These are phyloP conservation scores for Eimeria falciformis DNA, from an alignment of 169 alveolate genomes.

Conservation along the genomic window DNA sequence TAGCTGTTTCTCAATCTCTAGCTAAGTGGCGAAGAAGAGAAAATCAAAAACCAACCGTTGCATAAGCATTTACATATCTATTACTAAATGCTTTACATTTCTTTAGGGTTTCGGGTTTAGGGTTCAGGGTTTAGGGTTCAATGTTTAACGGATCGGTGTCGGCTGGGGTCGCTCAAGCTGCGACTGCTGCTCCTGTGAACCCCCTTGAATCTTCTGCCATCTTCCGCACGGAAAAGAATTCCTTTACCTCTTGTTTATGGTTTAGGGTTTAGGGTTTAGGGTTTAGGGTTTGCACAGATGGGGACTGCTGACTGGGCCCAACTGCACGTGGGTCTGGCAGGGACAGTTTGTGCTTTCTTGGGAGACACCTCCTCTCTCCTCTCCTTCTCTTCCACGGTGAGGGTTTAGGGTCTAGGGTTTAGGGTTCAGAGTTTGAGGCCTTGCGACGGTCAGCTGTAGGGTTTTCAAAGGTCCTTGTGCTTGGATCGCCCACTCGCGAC, in stretches of 20 bases:
- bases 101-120: no score
- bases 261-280: slow-evolving; percentile 22
- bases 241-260: no score
- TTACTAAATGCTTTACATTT: no score
- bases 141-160: no score
- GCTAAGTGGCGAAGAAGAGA: no score
- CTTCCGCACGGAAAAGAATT: no score
- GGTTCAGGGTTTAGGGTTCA: no score
- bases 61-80: no score
- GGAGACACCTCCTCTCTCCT: background rate
- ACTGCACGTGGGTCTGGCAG: slow-evolving; percentile 3
- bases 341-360: background rate
- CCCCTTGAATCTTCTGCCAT: no score
- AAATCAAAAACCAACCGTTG: no score
- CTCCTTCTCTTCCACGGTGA: background rate
- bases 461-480: background rate
- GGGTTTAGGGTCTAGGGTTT: background rate
- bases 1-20: no score
- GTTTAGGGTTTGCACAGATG: slow-evolving; percentile 2
- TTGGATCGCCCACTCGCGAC: no score
- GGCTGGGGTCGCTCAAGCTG: slow-evolving; percentile 59
- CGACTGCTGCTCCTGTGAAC: slow-evolving; percentile 51
- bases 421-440: background rate
- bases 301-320: background rate
- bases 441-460: background rate